These are phyloP conservation scores for Stenogyne calaminthoides DNA, from an alignment of 305 asterid species.

Conservation along the genomic window DNA sequence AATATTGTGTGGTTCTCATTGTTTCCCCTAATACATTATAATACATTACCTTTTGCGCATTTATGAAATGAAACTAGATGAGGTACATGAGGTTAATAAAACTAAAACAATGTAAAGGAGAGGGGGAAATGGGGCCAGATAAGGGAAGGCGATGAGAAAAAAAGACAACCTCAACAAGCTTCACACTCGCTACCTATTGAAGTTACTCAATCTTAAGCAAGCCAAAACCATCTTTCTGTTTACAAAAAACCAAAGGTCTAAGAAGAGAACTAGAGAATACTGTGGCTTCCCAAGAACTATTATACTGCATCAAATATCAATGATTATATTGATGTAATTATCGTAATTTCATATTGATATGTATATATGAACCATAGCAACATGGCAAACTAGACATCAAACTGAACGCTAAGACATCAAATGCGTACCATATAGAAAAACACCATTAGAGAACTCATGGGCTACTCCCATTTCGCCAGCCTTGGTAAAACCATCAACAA, in stretches of 20 bases:
- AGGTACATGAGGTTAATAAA: no score
- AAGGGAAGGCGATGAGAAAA: no score
- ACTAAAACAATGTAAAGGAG: no score
- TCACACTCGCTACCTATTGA: not conserved
- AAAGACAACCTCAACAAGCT: not conserved
- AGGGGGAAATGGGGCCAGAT: no score
- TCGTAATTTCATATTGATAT: constrained; percentile 14
- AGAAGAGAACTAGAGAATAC: constrained; percentile 7
- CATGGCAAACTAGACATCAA: constrained; percentile 28
- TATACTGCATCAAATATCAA: constrained; percentile 6
- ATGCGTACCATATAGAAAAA: constrained; percentile 85
- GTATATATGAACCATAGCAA: constrained; percentile 1
- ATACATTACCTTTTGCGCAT: no score
- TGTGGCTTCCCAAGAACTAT: constrained; percentile 22
- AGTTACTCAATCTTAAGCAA: not conserved
- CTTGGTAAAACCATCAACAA: no score
- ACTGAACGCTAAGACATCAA: constrained; percentile 30
- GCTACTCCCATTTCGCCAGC: no score
- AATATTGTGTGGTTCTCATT: no score
- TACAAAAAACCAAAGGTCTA: constrained; percentile 15
- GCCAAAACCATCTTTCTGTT: not conserved
- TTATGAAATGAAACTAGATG: no score
- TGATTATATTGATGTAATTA: constrained; percentile 19
- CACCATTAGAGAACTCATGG: constrained; percentile 74
- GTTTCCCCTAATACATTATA: no score